Conservation (phyloP, 164 flowering plant genomes). For the Magnolia changhungtana region DNA sequence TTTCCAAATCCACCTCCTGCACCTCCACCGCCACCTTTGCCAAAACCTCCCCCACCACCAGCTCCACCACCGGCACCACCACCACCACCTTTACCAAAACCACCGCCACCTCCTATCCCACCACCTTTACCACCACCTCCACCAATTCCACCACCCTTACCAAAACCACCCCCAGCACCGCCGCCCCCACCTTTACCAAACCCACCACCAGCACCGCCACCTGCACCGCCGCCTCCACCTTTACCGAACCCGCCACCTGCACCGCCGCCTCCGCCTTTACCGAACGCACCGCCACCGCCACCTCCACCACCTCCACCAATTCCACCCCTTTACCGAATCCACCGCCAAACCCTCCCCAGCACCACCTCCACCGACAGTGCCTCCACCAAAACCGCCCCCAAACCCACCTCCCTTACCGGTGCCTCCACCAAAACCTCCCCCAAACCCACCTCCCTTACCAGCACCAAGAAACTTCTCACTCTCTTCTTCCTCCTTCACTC, state of each 20-base stretch:
- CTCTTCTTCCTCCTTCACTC: slow-evolving; percentile 16
- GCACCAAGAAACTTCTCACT: slow-evolving; percentile 18
- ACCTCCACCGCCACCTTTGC: slow-evolving; percentile 1
- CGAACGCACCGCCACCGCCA: slow-evolving; percentile 14
- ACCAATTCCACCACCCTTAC: slow-evolving; percentile 8
- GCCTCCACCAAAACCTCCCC: slow-evolving; percentile 5
- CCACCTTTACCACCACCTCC: slow-evolving; percentile 10
- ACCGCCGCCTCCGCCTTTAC: not conserved
- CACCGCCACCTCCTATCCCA: slow-evolving; percentile 2
- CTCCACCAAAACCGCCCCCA: slow-evolving; percentile 3
- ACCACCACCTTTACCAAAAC: slow-evolving; percentile 14
- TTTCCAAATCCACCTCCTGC: not conserved
- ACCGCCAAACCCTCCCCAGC: slow-evolving; percentile 10
- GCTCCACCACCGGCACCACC: slow-evolving; percentile 9
- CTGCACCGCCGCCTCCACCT: slow-evolving; percentile 12
- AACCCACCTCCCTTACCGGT: slow-evolving; percentile 2
- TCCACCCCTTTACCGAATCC: slow-evolving; percentile 6
- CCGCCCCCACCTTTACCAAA: slow-evolving; percentile 7
- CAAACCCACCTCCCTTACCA: slow-evolving; percentile 15
- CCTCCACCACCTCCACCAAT: slow-evolving; percentile 7
- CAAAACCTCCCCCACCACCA: slow-evolving; percentile 7
- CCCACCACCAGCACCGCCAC: slow-evolving; percentile 4
- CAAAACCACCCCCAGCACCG: slow-evolving; percentile 9
- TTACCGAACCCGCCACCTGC: slow-evolving; percentile 9
- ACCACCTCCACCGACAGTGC: slow-evolving; percentile 2